Evolutionary conservation across 495 filamentous ascomycete species (phyloP).

Genomic region (Podospora appendiculata): DNA sequence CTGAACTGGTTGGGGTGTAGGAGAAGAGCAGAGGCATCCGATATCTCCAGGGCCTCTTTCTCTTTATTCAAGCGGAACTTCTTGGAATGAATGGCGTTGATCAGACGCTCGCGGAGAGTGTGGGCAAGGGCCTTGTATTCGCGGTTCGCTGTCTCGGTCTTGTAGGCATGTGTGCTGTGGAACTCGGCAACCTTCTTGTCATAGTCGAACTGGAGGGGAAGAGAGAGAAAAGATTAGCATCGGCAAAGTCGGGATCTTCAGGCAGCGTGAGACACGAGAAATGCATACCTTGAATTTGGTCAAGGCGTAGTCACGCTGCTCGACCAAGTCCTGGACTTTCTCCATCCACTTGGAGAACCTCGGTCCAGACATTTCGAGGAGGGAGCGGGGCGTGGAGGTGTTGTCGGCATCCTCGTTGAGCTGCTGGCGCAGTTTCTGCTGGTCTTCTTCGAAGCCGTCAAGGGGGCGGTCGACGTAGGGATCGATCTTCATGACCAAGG

Average conservation of each 20-base stretch:
- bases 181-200: slow-evolving; percentile 47
- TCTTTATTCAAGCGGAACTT: slow-evolving; percentile 72
- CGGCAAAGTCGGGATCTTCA: too few species aligned
- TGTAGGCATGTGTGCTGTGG: slow-evolving; percentile 47
- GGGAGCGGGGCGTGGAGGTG: slow-evolving; percentile 26
- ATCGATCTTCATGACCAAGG: slow-evolving; percentile 73
- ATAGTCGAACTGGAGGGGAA: slow-evolving; percentile 39
- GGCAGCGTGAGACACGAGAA: neutral
- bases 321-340: slow-evolving; percentile 75
- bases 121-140: slow-evolving; percentile 70
- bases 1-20: slow-evolving; percentile 90
- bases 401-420: slow-evolving; percentile 48
- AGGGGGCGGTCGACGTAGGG: slow-evolving; percentile 67
- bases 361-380: slow-evolving; percentile 64
- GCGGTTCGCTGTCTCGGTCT: slow-evolving; percentile 66
- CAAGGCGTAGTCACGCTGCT: slow-evolving; percentile 73
- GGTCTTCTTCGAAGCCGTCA: slow-evolving; percentile 61
- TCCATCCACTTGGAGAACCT: slow-evolving; percentile 75
- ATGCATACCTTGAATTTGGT: slow-evolving; percentile 62
- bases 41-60: slow-evolving; percentile 80
- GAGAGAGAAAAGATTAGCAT: slow-evolving; percentile 5
- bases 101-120: slow-evolving; percentile 78
- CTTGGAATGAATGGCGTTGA: slow-evolving; percentile 67
- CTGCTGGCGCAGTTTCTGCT: slow-evolving; percentile 52
- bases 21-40: slow-evolving; percentile 79